Percentiles rank a stretch among this genome's conserved stretches.
These are phyloP conservation scores for Hydnomerulius pinastri DNA, from an alignment of 768 basidiomycete genomes.

Conservation along the genomic window DNA sequence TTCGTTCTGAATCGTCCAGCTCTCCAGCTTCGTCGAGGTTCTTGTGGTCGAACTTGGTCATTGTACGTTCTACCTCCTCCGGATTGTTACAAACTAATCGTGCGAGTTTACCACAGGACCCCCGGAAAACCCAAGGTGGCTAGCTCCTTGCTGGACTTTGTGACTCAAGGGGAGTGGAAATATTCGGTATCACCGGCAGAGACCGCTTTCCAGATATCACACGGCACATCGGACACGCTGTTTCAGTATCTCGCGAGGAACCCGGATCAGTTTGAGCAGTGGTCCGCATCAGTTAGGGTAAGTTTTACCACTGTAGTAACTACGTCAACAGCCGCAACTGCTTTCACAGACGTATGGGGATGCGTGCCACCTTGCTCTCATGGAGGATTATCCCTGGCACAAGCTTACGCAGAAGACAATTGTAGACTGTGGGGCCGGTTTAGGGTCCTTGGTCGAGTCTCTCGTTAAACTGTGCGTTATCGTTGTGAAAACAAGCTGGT, in stretches of 20 bases:
- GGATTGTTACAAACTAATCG: background rate
- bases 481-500: background rate
- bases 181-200: slow-evolving; percentile 10
- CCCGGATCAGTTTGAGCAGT: background rate
- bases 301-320: background rate
- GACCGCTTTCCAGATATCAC: slow-evolving; percentile 42
- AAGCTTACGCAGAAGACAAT: slow-evolving; percentile 38
- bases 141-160: slow-evolving; percentile 7
- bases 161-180: slow-evolving; percentile 20
- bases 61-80: slow-evolving; percentile 9
- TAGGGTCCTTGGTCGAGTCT: slow-evolving; percentile 41
- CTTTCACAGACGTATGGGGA: background rate
- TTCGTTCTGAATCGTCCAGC: slow-evolving; percentile 21
- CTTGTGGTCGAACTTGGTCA: slow-evolving; percentile 18
- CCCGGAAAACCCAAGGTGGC: slow-evolving; percentile 19
- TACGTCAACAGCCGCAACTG: background rate
- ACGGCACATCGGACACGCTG: slow-evolving; percentile 37
- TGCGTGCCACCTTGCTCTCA: slow-evolving; percentile 34
- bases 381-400: slow-evolving; percentile 43
- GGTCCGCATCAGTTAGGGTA: slow-evolving; percentile 1
- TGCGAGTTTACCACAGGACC: slow-evolving; percentile 10
- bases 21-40: slow-evolving; percentile 13
- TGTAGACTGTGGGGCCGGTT: slow-evolving; percentile 43
- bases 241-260: slow-evolving; percentile 23
- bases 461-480: slow-evolving; percentile 37